These are phyloP conservation scores for Juglanconis sp. DNA, from an alignment of 2,329 filamentous ascomycete species.

Conservation along the genomic window DNA sequence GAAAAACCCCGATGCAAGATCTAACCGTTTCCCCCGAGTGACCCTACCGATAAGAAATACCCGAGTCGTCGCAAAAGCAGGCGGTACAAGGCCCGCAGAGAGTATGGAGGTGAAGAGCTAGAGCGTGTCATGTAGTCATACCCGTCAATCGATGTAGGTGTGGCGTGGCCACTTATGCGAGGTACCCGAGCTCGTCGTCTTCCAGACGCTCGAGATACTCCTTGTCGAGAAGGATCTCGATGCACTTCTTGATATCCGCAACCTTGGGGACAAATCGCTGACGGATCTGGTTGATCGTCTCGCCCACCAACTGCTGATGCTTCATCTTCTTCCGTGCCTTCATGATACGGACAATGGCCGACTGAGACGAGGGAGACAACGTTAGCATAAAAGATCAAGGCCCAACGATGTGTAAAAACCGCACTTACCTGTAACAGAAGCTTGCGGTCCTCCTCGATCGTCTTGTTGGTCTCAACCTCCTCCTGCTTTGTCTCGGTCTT, in stretches of 20 bases:
- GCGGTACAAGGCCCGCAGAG: background rate
- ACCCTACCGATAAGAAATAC: background rate
- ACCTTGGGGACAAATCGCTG: conserved; percentile 90
- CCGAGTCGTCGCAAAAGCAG: background rate
- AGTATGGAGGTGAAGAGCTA: background rate
- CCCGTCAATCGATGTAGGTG: conserved; percentile 1
- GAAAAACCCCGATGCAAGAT: conserved; percentile 7
- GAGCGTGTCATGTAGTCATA: conserved; percentile 5
- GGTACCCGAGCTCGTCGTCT: conserved; percentile 89
- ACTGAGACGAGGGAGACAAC: conserved; percentile 50
- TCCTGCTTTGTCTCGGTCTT: conserved; percentile 96
- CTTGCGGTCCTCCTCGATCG: conserved; percentile 96
- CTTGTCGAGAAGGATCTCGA: conserved; percentile 97
- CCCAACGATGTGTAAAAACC: background rate
- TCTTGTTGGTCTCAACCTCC: conserved; percentile 97
- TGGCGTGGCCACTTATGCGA: conserved; percentile 59
- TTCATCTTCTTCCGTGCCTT: conserved; percentile 99
- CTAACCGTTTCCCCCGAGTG: conserved; percentile 2
- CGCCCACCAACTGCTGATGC: conserved; percentile 88
- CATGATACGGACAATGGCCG: conserved; percentile 98
- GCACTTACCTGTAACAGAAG: conserved; percentile 85
- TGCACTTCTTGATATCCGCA: conserved; percentile 97
- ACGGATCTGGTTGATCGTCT: conserved; percentile 94
- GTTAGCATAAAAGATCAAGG: conserved; percentile 16
- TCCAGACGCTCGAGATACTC: conserved; percentile 96